Evolutionary conservation across 2,329 filamentous ascomycete species (phyloP).

Genomic region (Salinomyces thailandicus): DNA sequence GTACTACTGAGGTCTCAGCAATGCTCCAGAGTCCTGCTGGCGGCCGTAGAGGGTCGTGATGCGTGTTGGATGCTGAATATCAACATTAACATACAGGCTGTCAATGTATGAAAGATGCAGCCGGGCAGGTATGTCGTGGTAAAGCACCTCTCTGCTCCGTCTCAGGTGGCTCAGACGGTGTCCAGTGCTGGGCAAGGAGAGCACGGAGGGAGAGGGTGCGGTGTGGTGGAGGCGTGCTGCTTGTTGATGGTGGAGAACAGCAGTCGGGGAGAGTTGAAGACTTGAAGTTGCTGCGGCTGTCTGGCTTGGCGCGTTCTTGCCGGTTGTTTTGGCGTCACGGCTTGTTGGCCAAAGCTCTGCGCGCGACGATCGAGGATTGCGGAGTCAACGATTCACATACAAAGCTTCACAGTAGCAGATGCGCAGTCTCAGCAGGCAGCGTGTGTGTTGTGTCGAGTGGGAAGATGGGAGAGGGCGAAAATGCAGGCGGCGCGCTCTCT

Average conservation of each 20-base stretch:
- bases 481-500: too few species aligned
- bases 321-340: constrained; percentile 1
- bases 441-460: too few species aligned
- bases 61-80: constrained; percentile 16
- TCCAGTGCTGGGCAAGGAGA: not conserved
- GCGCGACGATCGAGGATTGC: not conserved
- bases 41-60: constrained; percentile 13
- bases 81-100: constrained; percentile 23
- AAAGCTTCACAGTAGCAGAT: too few species aligned
- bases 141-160: constrained; percentile 1
- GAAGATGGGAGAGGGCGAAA: too few species aligned
- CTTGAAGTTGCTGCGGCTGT: not conserved
- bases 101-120: constrained; percentile 11
- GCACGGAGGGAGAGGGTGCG: constrained; percentile 1
- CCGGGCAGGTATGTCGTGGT: constrained; percentile 7
- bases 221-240: constrained; percentile 5
- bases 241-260: constrained; percentile 5
- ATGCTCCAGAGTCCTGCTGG: constrained; percentile 13
- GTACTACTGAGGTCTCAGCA: constrained; percentile 9
- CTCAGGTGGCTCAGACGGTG: not conserved
- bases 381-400: too few species aligned
- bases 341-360: not conserved
- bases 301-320: not conserved
- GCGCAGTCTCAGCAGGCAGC: too few species aligned
- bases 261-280: constrained; percentile 1